Percentiles rank a stretch among this genome's conserved stretches.
phyloP scores from a whole-genome alignment of 2,329 filamentous ascomycete species.

The Neurospora crassa region DNA sequence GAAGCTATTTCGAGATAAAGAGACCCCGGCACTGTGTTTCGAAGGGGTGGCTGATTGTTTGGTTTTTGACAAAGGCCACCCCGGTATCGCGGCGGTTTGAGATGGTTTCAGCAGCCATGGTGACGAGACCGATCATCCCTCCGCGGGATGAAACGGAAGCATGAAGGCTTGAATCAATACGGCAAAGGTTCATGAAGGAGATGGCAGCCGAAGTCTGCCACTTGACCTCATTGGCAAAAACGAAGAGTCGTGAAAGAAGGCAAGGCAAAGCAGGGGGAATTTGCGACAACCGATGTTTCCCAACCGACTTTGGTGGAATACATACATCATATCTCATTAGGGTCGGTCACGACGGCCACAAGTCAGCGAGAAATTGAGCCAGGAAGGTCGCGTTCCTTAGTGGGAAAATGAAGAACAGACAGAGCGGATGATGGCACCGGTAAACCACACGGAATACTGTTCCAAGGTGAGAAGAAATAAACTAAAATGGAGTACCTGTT shows the following conservation, averaged over 20 bases:
- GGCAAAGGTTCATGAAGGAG: not conserved
- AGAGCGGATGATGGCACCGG: not conserved
- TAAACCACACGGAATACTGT: too few species aligned
- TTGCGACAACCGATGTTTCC: not conserved
- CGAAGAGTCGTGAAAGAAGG: not conserved
- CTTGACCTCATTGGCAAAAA: not conserved
- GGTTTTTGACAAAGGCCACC: not conserved
- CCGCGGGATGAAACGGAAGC: not conserved
- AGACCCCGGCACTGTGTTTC: not conserved
- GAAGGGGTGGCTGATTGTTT: not conserved
- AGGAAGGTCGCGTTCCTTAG: not conserved
- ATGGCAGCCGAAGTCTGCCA: not conserved
- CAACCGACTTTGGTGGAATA: too few species aligned
- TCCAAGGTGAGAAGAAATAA: too few species aligned
- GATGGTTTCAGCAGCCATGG: not conserved
- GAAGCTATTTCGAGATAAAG: not conserved
- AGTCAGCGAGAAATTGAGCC: not conserved
- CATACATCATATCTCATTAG: not conserved
- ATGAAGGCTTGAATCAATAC: not conserved
- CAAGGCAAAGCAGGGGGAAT: not conserved
- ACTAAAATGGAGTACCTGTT: too few species aligned
- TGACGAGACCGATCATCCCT: not conserved
- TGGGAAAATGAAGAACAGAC: not conserved
- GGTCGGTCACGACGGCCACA: not conserved
- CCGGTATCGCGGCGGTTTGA: not conserved